A percentile compares a stretch with the other conserved stretches of the same genome.
Evolutionary conservation across 768 basidiomycete genomes (phyloP).

Genomic region (Tricholoma furcatifolium): DNA sequence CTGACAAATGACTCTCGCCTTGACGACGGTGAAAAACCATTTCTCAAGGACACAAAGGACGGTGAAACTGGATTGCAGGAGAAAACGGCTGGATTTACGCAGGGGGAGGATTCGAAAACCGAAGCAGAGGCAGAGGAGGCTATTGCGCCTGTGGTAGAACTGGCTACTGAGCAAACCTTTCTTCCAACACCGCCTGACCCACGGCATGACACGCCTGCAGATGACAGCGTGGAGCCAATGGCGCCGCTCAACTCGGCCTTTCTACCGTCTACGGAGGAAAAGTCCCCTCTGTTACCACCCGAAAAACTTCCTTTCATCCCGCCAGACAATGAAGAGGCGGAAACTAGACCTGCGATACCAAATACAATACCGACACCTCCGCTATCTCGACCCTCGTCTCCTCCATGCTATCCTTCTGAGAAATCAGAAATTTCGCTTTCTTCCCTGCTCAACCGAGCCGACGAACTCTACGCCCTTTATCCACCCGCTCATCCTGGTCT

Average conservation of each 20-base stretch:
- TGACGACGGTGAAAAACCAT: neutral
- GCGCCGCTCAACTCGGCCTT: neutral
- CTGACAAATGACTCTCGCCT: neutral
- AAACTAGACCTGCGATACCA: neutral
- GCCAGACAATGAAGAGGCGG: too few relatives aligned
- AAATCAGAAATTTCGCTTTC: constrained; percentile 29
- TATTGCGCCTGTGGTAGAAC: neutral
- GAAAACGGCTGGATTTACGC: neutral
- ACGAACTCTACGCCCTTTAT: constrained; percentile 53
- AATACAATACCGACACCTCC: neutral
- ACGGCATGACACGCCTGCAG: neutral
- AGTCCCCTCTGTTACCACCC: neutral
- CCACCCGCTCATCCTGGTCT: constrained; percentile 62
- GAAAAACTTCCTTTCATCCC: neutral
- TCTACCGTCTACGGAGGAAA: neutral
- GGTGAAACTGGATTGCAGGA: neutral
- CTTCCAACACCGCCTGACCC: too few relatives aligned
- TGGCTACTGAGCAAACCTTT: neutral
- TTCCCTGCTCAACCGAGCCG: constrained; percentile 57
- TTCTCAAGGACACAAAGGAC: too few relatives aligned
- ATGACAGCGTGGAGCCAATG: neutral
- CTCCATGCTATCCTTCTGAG: neutral
- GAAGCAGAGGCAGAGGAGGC: neutral
- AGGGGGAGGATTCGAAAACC: neutral
- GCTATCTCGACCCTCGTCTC: neutral